Evolutionary conservation across 495 filamentous ascomycete species (phyloP).

Genomic region (Wilcoxina mikolae): DNA sequence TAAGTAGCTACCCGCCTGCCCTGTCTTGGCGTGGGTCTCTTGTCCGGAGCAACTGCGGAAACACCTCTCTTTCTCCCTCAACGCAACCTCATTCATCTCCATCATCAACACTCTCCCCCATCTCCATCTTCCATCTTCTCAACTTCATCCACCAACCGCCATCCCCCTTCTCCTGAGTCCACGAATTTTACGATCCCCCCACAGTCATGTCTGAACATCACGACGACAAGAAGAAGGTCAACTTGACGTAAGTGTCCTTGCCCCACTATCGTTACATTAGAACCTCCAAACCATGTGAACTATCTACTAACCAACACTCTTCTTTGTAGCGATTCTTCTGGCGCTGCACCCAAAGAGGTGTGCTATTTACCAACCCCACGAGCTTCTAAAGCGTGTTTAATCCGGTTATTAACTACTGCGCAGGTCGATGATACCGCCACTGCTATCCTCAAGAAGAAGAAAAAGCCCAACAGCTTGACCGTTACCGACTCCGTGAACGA

Average conservation of each 20-base stretch:
- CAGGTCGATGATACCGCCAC: conserved; percentile 89
- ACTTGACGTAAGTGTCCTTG: conserved; percentile 56
- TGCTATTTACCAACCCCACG: conserved; percentile 20
- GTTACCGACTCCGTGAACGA: conserved; percentile 97
- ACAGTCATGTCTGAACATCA: conserved; percentile 52
- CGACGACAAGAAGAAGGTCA: conserved; percentile 85
- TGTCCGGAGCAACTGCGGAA: not conserved
- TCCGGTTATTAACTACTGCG: conserved; percentile 27
- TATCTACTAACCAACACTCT: not conserved
- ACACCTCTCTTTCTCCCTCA: not conserved
- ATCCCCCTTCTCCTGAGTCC: not conserved
- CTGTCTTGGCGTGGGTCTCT: not conserved
- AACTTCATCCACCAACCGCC: conserved; percentile 4
- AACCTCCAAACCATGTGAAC: not conserved
- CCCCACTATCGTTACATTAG: not conserved
- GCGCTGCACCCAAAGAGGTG: conserved; percentile 75
- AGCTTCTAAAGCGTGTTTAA: not conserved
- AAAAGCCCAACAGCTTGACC: conserved; percentile 98
- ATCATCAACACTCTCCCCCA: conserved; percentile 14
- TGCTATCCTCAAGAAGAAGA: conserved; percentile 98
- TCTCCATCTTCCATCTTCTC: conserved; percentile 18
- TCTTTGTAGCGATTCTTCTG: conserved; percentile 62
- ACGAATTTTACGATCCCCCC: not conserved
- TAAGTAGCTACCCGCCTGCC: too few species aligned
- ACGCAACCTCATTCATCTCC: conserved; percentile 15